Percentiles rank a stretch among this genome's conserved stretches.
These are phyloP conservation scores for Climacium dendroides DNA, from an alignment of 225 moss, liverwort and hornwort genomes.

Conservation along the genomic window DNA sequence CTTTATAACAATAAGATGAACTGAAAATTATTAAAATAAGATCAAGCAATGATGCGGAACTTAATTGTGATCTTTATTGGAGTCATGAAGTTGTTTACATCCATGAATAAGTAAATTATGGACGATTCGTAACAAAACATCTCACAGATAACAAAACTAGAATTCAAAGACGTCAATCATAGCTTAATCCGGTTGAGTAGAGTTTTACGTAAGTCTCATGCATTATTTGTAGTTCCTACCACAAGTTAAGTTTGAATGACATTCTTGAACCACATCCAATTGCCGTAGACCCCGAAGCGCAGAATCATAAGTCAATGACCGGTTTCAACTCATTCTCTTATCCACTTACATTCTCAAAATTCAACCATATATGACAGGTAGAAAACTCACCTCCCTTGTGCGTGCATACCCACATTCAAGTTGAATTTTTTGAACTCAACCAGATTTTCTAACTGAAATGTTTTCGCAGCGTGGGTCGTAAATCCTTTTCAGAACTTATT, in stretches of 20 bases:
- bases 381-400: background rate
- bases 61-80: too few relatives aligned
- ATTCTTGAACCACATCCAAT: background rate
- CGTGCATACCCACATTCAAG: background rate
- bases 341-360: too few relatives aligned
- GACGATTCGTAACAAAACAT: background rate
- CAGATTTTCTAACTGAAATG: background rate
- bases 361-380: background rate
- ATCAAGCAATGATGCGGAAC: background rate
- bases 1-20: background rate
- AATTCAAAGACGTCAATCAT: background rate
- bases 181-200: background rate
- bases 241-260: background rate
- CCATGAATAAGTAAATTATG: background rate
- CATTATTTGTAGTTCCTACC: background rate
- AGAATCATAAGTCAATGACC: too few relatives aligned
- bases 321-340: background rate
- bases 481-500: background rate
- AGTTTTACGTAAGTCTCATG: background rate
- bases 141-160: background rate
- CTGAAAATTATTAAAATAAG: background rate
- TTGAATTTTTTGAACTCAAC: background rate
- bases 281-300: too few relatives aligned
- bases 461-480: background rate
- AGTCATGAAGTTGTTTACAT: background rate